Percentiles rank a stretch among this genome's conserved stretches.
These are phyloP conservation scores for Globisporangium paroecandrum DNA, from an alignment of 352 stramenopile species.

Conservation along the genomic window DNA sequence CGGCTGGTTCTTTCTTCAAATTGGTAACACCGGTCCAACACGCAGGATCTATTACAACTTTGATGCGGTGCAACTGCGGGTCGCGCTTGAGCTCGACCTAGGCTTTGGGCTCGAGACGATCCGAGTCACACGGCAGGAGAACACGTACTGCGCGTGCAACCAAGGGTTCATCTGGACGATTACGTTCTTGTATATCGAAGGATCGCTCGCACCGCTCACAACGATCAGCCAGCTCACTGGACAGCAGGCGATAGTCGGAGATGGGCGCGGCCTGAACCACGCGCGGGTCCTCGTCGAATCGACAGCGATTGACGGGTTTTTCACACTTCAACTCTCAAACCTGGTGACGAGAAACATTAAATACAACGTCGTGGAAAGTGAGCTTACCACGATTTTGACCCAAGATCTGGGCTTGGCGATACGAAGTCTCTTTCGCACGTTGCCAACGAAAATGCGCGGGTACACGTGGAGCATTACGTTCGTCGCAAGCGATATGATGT, in stretches of 20 bases:
- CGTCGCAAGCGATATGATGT: slow-evolving; percentile 52
- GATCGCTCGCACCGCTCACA: slow-evolving; percentile 45
- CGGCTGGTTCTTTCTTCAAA: slow-evolving; percentile 69
- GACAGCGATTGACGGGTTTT: slow-evolving; percentile 58
- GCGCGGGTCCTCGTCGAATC: slow-evolving; percentile 57
- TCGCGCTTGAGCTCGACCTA: slow-evolving; percentile 76
- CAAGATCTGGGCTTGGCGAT: slow-evolving; percentile 62
- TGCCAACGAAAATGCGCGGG: slow-evolving; percentile 33
- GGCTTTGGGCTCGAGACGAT: slow-evolving; percentile 60
- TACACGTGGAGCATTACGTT: slow-evolving; percentile 84
- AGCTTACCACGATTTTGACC: slow-evolving; percentile 53
- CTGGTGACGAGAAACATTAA: slow-evolving; percentile 65
- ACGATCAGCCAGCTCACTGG: slow-evolving; percentile 52
- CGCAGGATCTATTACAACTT: slow-evolving; percentile 65
- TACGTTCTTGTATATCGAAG: slow-evolving; percentile 71
- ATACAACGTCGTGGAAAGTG: slow-evolving; percentile 51
- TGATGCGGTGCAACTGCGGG: slow-evolving; percentile 56
- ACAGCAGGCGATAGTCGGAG: slow-evolving; percentile 45
- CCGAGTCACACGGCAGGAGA: slow-evolving; percentile 46
- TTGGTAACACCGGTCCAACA: slow-evolving; percentile 50
- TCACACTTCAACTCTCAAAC: slow-evolving; percentile 56
- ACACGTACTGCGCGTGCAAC: slow-evolving; percentile 69
- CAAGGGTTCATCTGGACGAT: slow-evolving; percentile 76
- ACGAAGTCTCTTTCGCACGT: slow-evolving; percentile 45
- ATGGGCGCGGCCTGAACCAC: slow-evolving; percentile 37